Conservation (phyloP, 2,329 filamentous ascomycete genomes). For the Xylaria sp. region DNA sequence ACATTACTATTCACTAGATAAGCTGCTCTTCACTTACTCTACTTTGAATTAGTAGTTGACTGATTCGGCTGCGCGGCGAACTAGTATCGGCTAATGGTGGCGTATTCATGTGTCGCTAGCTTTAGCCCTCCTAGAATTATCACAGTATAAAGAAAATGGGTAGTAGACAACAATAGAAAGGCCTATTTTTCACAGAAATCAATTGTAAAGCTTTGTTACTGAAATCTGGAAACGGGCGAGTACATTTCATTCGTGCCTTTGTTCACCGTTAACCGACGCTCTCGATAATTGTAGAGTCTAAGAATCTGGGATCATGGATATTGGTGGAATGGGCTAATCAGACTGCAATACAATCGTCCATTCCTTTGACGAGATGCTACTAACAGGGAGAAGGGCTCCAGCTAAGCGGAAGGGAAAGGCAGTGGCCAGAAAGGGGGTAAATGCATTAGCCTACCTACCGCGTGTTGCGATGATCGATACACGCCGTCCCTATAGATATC, state of each 20-base stretch:
- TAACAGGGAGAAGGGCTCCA: neutral
- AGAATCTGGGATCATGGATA: neutral
- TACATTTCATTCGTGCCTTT: neutral
- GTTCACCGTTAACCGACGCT: neutral
- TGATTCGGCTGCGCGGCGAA: no score
- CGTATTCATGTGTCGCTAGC: no score
- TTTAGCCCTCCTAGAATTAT: neutral
- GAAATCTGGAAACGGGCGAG: constrained; percentile 10
- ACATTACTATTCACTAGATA: no score
- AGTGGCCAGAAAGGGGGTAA: neutral
- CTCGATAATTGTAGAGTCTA: neutral
- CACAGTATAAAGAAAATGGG: neutral
- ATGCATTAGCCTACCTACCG: neutral
- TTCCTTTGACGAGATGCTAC: neutral
- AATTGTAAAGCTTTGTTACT: no score
- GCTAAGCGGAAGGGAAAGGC: no score
- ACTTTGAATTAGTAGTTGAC: no score
- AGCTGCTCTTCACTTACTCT: no score
- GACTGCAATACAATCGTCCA: neutral
- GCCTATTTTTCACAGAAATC: neutral
- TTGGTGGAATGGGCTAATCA: neutral
- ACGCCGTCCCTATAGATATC: constrained; percentile 9
- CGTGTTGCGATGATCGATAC: neutral
- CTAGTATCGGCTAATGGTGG: no score
- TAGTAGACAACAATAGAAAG: neutral